Percentiles rank a stretch among this genome's conserved stretches.
These are phyloP conservation scores for Fagus crenata DNA, from an alignment of 306 rosid genomes.

Conservation along the genomic window DNA sequence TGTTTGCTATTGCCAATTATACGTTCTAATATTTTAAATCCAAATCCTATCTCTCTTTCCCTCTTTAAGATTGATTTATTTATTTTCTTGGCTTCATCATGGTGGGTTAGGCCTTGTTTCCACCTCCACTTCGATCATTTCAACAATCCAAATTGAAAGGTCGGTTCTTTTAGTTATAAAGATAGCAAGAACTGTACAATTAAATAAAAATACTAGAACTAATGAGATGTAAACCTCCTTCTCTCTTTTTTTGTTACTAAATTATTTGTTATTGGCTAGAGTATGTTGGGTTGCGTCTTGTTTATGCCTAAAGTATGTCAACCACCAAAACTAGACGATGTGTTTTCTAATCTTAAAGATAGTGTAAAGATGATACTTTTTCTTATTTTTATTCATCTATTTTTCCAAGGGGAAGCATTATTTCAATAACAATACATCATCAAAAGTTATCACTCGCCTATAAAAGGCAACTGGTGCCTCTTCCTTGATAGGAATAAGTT, in stretches of 20 bases:
- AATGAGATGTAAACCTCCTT: constrained; percentile 1
- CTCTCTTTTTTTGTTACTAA: neutral
- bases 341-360: neutral
- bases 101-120: constrained; percentile 26
- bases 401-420: neutral
- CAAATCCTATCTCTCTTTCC: neutral
- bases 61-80: neutral
- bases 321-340: constrained; percentile 4
- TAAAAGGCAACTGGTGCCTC: neutral
- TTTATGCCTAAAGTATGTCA: neutral
- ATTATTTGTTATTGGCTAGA: neutral
- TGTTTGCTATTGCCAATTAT: constrained; percentile 24
- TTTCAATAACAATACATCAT: neutral
- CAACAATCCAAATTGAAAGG: constrained; percentile 29
- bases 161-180: constrained; percentile 21
- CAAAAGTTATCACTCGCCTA: neutral
- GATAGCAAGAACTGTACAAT: constrained; percentile 13
- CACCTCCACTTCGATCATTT: constrained; percentile 7
- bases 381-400: neutral
- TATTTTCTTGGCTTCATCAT: neutral
- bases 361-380: neutral
- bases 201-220: neutral
- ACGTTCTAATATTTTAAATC: constrained; percentile 12
- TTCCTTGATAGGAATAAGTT: neutral
- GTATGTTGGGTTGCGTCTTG: constrained; percentile 19